phyloP scores from a whole-genome alignment of 768 basidiomycete genomes.

The Rhizopogon vinicolor region DNA sequence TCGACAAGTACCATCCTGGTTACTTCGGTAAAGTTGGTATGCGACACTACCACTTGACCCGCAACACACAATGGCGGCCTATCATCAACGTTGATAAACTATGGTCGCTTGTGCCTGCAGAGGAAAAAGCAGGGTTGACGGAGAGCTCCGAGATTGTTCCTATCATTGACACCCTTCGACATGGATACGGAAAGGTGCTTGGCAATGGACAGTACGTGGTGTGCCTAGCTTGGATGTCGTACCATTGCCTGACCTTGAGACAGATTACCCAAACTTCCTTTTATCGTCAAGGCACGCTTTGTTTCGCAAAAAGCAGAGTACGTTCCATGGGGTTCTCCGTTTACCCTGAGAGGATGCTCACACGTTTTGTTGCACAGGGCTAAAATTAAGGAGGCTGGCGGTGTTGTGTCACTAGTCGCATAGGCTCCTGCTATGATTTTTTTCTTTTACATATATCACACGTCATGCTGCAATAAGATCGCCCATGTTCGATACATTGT shows the following conservation, averaged over 20 bases:
- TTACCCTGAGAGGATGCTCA: slow-evolving; percentile 21
- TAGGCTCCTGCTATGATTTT: slow-evolving; percentile 34
- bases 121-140: slow-evolving; percentile 74
- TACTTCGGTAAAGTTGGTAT: slow-evolving; percentile 99
- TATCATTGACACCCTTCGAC: slow-evolving; percentile 82
- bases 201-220: slow-evolving; percentile 83
- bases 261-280: slow-evolving; percentile 84
- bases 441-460: slow-evolving; percentile 11
- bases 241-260: not conserved
- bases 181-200: slow-evolving; percentile 90
- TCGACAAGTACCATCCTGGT: slow-evolving; percentile 99
- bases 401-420: slow-evolving; percentile 90
- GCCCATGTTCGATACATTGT: slow-evolving; percentile 5
- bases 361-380: slow-evolving; percentile 26
- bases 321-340: slow-evolving; percentile 14
- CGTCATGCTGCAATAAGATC: slow-evolving; percentile 10
- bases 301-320: slow-evolving; percentile 86
- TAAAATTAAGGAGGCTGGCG: slow-evolving; percentile 92
- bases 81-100: slow-evolving; percentile 99
- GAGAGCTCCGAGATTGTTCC: slow-evolving; percentile 82
- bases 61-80: slow-evolving; percentile 88
- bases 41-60: slow-evolving; percentile 95
- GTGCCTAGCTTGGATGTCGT: not conserved
- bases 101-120: slow-evolving; percentile 84
- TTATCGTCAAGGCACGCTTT: slow-evolving; percentile 98